phyloP scores from a whole-genome alignment of 2,329 filamentous ascomycete genomes.

The Pezicula radicicola region DNA sequence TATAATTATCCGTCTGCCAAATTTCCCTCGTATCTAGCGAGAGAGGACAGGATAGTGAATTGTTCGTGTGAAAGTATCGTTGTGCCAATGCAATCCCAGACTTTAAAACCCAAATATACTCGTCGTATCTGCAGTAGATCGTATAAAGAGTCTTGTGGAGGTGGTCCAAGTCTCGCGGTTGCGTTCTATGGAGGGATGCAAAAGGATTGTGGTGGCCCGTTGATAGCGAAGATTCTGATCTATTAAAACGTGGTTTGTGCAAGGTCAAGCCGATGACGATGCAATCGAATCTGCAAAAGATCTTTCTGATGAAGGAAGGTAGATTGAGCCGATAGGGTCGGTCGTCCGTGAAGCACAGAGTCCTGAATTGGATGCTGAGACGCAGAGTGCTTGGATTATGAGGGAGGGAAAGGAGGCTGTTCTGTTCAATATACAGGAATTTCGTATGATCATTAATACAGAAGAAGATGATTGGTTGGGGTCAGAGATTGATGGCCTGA shows the following conservation, averaged over 20 bases:
- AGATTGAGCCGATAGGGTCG: constrained; percentile 22
- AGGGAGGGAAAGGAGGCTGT: not conserved
- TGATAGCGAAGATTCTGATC: constrained; percentile 12
- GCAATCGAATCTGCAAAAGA: constrained; percentile 11
- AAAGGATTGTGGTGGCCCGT: constrained; percentile 12
- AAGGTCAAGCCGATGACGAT: constrained; percentile 20
- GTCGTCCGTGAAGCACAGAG: constrained; percentile 23
- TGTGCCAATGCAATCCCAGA: constrained; percentile 1
- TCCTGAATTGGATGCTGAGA: constrained; percentile 6
- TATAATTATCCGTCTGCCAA: constrained; percentile 63
- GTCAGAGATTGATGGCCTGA: not conserved
- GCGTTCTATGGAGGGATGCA: not conserved
- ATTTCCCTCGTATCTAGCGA: constrained; percentile 22
- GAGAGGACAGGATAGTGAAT: constrained; percentile 22
- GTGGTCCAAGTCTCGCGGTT: not conserved
- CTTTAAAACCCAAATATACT: not conserved
- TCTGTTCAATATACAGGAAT: not conserved
- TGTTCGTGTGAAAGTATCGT: constrained; percentile 16
- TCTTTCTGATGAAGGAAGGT: constrained; percentile 16
- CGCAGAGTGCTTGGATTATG: constrained; percentile 19
- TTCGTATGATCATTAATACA: constrained; percentile 1
- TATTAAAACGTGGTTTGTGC: constrained; percentile 19
- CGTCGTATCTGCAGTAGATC: not conserved
- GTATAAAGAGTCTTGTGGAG: not conserved
- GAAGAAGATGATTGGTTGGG: not conserved